Conservation (phyloP, 2,329 filamentous ascomycete species). For the Fusarium avenaceum region DNA sequence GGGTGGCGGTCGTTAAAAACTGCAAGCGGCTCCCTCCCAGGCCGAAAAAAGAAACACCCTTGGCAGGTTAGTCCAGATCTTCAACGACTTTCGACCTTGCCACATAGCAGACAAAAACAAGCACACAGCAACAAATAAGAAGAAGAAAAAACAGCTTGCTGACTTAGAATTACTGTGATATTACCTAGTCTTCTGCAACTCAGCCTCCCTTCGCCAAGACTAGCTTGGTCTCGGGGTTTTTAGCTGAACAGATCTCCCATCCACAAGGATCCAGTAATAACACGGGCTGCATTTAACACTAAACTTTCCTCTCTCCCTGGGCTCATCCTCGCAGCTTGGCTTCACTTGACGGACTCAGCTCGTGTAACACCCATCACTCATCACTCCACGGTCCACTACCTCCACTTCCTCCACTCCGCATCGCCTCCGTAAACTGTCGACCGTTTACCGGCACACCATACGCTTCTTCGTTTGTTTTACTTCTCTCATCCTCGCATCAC, state of each 20-base stretch:
- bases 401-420: slow-evolving; percentile 39
- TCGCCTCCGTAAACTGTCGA: slow-evolving; percentile 35
- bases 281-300: slow-evolving; percentile 32
- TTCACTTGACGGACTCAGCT: slow-evolving; percentile 39
- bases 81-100: slow-evolving; percentile 29
- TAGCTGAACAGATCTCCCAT: slow-evolving; percentile 29
- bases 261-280: background rate
- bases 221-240: slow-evolving; percentile 35
- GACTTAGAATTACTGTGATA: slow-evolving; percentile 11
- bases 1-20: slow-evolving; percentile 43
- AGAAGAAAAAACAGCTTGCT: background rate
- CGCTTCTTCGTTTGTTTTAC: slow-evolving; percentile 27
- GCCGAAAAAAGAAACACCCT: slow-evolving; percentile 45
- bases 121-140: slow-evolving; percentile 17
- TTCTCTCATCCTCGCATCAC: slow-evolving; percentile 35
- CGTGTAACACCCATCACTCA: slow-evolving; percentile 30
- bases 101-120: slow-evolving; percentile 34
- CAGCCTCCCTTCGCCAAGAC: slow-evolving; percentile 40
- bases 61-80: slow-evolving; percentile 30
- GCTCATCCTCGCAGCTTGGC: slow-evolving; percentile 11
- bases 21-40: slow-evolving; percentile 41
- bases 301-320: slow-evolving; percentile 32
- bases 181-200: slow-evolving; percentile 28
- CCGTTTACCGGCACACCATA: slow-evolving; percentile 27
- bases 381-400: slow-evolving; percentile 31